These are phyloP conservation scores for Salvia miltiorrhiza DNA, from an alignment of 257 asterid genomes.

Conservation along the genomic window DNA sequence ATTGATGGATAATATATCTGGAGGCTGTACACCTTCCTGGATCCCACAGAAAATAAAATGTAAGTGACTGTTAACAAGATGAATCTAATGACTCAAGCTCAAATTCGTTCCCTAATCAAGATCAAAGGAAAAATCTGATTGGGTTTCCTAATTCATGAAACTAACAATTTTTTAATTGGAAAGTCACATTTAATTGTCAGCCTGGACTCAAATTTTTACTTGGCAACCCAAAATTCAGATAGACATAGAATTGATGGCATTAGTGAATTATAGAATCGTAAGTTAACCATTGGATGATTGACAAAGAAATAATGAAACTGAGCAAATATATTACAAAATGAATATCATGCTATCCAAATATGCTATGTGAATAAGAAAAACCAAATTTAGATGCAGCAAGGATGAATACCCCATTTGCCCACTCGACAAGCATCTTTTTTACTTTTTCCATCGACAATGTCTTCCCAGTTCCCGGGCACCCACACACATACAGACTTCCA, in stretches of 20 bases:
- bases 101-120: not conserved
- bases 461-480: slow-evolving; percentile 98
- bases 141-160: not conserved
- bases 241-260: too few species aligned
- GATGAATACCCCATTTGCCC: slow-evolving; percentile 74
- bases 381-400: not conserved
- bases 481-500: slow-evolving; percentile 84
- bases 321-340: too few species aligned
- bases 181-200: not conserved
- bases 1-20: slow-evolving; percentile 66
- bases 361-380: not conserved
- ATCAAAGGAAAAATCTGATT: not conserved
- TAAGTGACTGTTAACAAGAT: not conserved
- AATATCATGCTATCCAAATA: not conserved
- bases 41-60: slow-evolving; percentile 2
- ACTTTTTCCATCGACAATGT: slow-evolving; percentile 77
- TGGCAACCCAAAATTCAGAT: not conserved
- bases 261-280: too few species aligned
- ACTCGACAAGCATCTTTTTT: slow-evolving; percentile 44
- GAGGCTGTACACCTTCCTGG: slow-evolving; percentile 62
- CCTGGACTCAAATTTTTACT: not conserved
- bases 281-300: too few species aligned
- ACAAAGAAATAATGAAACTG: too few species aligned
- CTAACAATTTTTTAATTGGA: not conserved
- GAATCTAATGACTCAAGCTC: not conserved